Evolutionary conservation across 2,329 filamentous ascomycete species (phyloP), one percentile per base, ranked within the genome.

Genomic region (Fusarium marasasianum): DNA sequence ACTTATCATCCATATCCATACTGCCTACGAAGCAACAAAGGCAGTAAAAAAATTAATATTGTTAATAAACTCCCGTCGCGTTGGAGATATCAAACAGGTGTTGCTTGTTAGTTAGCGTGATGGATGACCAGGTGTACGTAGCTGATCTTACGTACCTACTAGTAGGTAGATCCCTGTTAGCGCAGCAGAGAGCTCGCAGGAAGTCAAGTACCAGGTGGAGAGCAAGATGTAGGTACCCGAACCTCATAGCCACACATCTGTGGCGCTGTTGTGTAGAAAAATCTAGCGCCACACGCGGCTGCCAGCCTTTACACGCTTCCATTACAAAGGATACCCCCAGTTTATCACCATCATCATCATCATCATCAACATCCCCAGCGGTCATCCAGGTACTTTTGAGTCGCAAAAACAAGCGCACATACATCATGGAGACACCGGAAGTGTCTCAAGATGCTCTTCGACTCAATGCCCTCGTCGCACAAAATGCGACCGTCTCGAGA

Each of bases 1-100:
- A 98, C 78, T 92, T 94, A 58, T 91, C 86, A 50, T 86, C 81
- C 9, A 59, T 73, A 12, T 83, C 79, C 58, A 82, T 80, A 20
- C 35, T 54, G 20, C 43, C 11, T 14, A 41, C 5, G 24, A 15
- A 33, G 20, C 6, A 43, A 35, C 29, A n/a, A 4, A n/a, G 41
- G 22, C 53, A 41, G 20, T n/a, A 37, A 43, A 15, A 43, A 35
- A 22, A 26, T 17, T 43, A 41, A 61, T 31, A n/a, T 35, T 40
- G 22, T 38, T 29, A 43, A 41, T 40, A 56, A 59, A 62, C 33
- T 37, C 50, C 50, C 9, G 53, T 56, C 41, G 31, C 44, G 38
- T 41, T 50, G 43, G 43, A 58, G 40, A 65, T 63, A 50, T 41
- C 37, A 55, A 55, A 55, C 37, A 43, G 20, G 15, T 55, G 51